Conservation (phyloP, 345 rosid species). For the Dimocarpus longan region DNA sequence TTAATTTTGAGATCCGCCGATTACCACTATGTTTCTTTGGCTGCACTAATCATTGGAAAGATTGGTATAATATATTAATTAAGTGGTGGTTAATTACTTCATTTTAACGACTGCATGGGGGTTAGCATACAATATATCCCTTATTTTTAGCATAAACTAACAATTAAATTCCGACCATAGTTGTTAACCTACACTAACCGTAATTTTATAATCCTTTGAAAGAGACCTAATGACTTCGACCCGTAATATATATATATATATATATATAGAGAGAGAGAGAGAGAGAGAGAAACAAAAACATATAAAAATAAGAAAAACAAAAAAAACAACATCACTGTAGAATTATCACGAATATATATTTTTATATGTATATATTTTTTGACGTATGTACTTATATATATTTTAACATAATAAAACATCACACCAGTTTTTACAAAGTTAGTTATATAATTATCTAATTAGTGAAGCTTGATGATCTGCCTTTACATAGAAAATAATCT, state of each 20-base stretch:
- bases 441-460: neutral
- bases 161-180: slow-evolving; percentile 3
- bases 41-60: slow-evolving; percentile 21
- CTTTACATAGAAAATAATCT: slow-evolving; percentile 33
- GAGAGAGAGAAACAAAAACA: neutral
- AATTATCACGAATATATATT: neutral
- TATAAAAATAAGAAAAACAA: neutral
- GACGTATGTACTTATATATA: neutral
- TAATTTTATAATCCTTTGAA: slow-evolving; percentile 15
- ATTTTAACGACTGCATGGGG: slow-evolving; percentile 15
- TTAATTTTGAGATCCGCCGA: slow-evolving; percentile 20
- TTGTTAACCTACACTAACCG: slow-evolving; percentile 7
- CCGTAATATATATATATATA: no score
- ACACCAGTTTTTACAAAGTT: neutral
- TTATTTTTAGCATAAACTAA: neutral
- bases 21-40: slow-evolving; percentile 12
- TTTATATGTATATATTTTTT: no score
- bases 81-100: neutral
- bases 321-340: neutral
- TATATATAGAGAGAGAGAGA: no score
- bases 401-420: neutral
- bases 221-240: slow-evolving; percentile 8
- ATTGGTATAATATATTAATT: slow-evolving; percentile 15
- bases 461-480: slow-evolving; percentile 36
- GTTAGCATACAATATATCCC: slow-evolving; percentile 19